Evolutionary conservation across 768 basidiomycete species (phyloP).

Genomic region (Neoboletus magnificus): DNA sequence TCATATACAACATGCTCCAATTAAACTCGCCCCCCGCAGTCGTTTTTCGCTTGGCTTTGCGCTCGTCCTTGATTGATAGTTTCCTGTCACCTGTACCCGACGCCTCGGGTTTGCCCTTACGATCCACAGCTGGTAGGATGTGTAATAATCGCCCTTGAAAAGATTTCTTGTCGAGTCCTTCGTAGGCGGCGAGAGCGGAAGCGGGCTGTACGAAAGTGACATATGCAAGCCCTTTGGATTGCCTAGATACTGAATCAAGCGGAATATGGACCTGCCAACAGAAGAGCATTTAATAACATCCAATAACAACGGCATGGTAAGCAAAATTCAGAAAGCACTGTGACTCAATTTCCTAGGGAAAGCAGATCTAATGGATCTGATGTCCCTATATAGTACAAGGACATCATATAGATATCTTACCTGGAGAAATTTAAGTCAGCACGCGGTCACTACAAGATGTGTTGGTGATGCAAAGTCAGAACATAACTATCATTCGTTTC

Average conservation of each 20-base stretch:
- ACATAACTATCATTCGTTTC: conserved; percentile 61
- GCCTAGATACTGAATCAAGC: conserved; percentile 42
- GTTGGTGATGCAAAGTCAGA: conserved; percentile 15
- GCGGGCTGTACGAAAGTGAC: conserved; percentile 46
- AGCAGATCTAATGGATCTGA: conserved; percentile 48
- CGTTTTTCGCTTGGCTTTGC: conserved; percentile 58
- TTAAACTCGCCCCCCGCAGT: conserved; percentile 78
- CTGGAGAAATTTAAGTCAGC: conserved; percentile 12
- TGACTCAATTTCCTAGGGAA: conserved; percentile 44
- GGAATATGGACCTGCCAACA: conserved; percentile 54
- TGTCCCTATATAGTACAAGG: conserved; percentile 43
- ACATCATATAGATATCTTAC: conserved; percentile 3
- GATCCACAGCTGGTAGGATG: conserved; percentile 79
- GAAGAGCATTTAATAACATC: background rate
- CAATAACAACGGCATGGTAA: background rate
- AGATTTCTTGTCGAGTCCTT: conserved; percentile 73
- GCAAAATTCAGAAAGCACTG: conserved; percentile 44
- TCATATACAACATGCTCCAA: conserved; percentile 96
- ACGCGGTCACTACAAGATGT: background rate
- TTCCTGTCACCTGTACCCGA: conserved; percentile 42
- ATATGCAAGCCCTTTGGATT: conserved; percentile 62
- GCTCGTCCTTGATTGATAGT: conserved; percentile 57
- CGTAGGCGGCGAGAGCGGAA: conserved; percentile 66
- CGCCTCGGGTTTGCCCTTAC: conserved; percentile 45
- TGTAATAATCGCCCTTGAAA: conserved; percentile 93